phyloP scores from a whole-genome alignment of 1,284 basidiomycete species.

The Rhodotorula mucilaginosa region DNA sequence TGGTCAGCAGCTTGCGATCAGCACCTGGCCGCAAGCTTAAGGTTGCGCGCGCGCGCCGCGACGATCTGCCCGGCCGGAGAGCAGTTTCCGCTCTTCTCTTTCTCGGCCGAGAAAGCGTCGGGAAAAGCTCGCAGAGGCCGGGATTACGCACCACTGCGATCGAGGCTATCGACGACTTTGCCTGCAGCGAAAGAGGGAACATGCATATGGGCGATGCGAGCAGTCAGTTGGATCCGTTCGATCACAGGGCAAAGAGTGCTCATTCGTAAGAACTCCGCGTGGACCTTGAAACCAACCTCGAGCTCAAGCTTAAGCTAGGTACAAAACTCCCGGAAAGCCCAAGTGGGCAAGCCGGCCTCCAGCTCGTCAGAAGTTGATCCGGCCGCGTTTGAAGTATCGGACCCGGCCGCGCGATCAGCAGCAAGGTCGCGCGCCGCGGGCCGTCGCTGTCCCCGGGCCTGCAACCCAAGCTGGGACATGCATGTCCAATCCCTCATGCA shows the following conservation, averaged over 20 bases:
- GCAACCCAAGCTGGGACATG: no score
- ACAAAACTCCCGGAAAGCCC: no score
- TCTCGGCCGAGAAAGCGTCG: background rate
- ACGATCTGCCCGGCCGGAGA: background rate
- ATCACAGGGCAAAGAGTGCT: no score
- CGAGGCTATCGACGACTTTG: conserved; percentile 37
- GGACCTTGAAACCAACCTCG: no score
- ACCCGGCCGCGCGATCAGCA: background rate
- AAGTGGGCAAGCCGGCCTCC: no score
- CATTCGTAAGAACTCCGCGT: no score
- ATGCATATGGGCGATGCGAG: background rate
- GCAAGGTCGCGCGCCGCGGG: background rate
- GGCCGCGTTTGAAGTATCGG: background rate
- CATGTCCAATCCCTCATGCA: no score
- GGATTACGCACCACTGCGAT: conserved; percentile 30
- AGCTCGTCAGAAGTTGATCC: no score
- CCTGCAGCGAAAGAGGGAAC: conserved; percentile 4
- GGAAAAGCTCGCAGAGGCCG: background rate
- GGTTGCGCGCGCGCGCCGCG: background rate
- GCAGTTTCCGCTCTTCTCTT: background rate
- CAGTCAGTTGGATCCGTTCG: background rate
- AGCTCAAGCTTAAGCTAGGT: no score
- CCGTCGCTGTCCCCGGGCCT: background rate
- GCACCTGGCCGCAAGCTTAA: no score
- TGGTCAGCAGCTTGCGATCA: background rate